Base-by-base conservation (phyloP, 2,329 filamentous ascomycete species). In the Venturia asperata region DNA sequence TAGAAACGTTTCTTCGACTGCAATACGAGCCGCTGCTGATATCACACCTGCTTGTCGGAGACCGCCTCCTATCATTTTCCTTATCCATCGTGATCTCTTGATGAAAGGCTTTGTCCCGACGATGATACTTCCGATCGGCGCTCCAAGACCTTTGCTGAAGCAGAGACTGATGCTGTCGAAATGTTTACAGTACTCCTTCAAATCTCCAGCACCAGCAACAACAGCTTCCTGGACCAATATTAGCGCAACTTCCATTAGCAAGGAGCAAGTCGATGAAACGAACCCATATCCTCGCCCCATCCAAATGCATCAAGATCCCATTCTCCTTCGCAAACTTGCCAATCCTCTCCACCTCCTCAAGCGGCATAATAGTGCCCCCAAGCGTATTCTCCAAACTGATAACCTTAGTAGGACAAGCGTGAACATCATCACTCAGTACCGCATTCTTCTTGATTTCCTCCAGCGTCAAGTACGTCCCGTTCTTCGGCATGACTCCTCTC, bases 311-410 rank as follows among this genome's bases (percentile, higher is more conserved):
- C 67, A 84, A 83, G 67, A 94, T 86, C 27, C 77, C 80, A 68
- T 90, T 79, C 70, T 82, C 73, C 70, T 72, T 81, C 67, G 73
- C 90, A 80, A 89, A 96, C 0, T 79, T 79, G 0, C 85, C 81
- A 71, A 96, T 96, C 55, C 83, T 81, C 66, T 79, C 81, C 11
- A 86, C 82, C 74, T 96, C 91, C 1, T 77, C 76, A 0, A 96
- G 80, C 0, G 92, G 92, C 81, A 90, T 88, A 56, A 96, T 81
- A 70, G 87, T 86, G 30, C 92, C 92, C 65, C 85, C 85, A 62
- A 96, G 82, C 0, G 92, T 96, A 73, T 96, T 96, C 73, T 97
- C 92, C 61, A 96, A 79, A 67, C 85, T 87, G 69, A 97, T 90
- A 62, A 96, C 83, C 56, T 85, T 85, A 0, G 92, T 96, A 0